These are phyloP conservation scores for Gossypium longicalyx DNA, from an alignment of 345 rosid genomes.

Conservation along the genomic window DNA sequence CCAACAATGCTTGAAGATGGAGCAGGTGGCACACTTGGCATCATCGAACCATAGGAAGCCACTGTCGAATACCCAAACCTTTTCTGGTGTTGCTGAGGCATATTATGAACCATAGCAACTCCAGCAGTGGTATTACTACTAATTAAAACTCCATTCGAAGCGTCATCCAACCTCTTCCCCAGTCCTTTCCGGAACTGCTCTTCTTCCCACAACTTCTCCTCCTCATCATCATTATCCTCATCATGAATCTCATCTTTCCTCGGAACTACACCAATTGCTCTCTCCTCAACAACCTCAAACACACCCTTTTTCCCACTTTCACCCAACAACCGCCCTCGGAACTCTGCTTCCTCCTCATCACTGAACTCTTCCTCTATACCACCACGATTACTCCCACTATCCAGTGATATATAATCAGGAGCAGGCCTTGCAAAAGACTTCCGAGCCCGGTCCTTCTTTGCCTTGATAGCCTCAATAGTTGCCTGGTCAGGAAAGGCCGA, in stretches of 20 bases:
- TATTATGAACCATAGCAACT: conserved; percentile 24
- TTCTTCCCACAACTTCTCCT: conserved; percentile 86
- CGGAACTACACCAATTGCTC: conserved; percentile 16
- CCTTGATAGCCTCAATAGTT: conserved; percentile 10
- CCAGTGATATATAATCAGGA: conserved; percentile 47
- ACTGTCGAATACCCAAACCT: conserved; percentile 28
- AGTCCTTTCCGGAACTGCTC: conserved; percentile 87
- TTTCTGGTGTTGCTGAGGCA: conserved; percentile 31
- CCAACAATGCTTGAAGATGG: conserved; percentile 60
- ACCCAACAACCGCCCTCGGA: conserved; percentile 55
- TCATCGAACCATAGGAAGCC: conserved; percentile 24
- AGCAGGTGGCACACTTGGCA: conserved; percentile 24
- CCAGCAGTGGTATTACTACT: conserved; percentile 27
- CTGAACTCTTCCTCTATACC: conserved; percentile 54
- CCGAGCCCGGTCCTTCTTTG: conserved; percentile 43
- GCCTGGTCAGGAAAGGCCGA: not conserved
- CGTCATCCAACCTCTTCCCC: conserved; percentile 82
- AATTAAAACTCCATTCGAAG: conserved; percentile 33
- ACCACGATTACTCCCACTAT: conserved; percentile 38
- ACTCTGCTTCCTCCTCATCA: conserved; percentile 79
- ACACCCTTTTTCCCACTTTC: conserved; percentile 56
- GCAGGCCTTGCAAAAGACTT: conserved; percentile 13
- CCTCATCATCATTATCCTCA: conserved; percentile 56
- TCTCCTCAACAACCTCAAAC: conserved; percentile 57
- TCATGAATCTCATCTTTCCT: conserved; percentile 17